Evolutionary conservation across 177 flowering plant species (phyloP), one percentile per base, ranked within the genome.

Genomic region (Tripterygium wilfordii): DNA sequence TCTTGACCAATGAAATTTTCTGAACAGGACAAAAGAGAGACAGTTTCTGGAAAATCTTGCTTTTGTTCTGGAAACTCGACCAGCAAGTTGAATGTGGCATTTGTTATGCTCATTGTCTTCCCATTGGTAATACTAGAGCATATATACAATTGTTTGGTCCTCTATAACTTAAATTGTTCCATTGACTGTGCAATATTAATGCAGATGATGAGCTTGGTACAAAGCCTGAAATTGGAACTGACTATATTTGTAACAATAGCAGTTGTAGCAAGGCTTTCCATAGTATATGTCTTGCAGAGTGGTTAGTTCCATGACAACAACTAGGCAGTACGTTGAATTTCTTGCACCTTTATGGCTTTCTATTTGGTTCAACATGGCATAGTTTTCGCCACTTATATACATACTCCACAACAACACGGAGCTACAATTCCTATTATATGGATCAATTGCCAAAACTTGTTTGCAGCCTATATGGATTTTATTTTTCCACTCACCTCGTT

Each of bases 241-340:
- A 85, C 60, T 83, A 72, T 55, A 65, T 70, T 1, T 85, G 96
- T 58, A 95, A 88, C 10, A 83, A 79, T 59, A 49, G 53, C 55
- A 79, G 43, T 55, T 88, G 96, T 69, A 58, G 57, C 18, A 76
- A 70, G 59, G 75, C 75, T 40, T 88, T 85, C 69, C 96, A 85
- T 48, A 77, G 78, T 36, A 44, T 83, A 22, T 88, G 96, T 59
- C 85, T 88, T 33, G 75, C 49, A 49, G 95, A 88, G 58, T 88
- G 96, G 96, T 55, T 88, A 57, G 76, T 25, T 81, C 95, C 23
- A 83, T 88, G 49, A 79, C 92, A 37, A 85, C 95, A 41, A 85
- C 91, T 45, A 74, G 95, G 58, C 91, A 78, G 96, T 85, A 83
- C 9, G 95, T 81, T 28, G 28, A 42, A n/a, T n/a, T n/a, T n/a